A percentile compares a stretch with the other conserved stretches of the same genome.
Evolutionary conservation across 2,329 filamentous ascomycete species (phyloP).

Genomic region (Penicillium sp.): DNA sequence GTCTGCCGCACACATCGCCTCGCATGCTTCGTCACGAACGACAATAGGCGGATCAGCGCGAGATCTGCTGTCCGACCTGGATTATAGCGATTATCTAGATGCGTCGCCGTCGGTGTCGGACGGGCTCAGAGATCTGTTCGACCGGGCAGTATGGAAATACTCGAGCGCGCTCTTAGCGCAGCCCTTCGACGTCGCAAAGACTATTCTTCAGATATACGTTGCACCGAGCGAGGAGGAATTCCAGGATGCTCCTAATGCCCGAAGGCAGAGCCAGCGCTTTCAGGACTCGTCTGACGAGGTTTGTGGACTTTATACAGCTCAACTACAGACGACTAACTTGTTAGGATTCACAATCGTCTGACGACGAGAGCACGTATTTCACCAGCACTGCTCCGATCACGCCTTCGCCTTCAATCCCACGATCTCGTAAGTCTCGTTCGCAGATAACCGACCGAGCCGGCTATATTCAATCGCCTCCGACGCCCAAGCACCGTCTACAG

Average conservation of each 20-base stretch:
- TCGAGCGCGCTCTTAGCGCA: conserved; percentile 83
- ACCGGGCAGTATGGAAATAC: conserved; percentile 90
- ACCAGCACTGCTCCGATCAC: conserved; percentile 55
- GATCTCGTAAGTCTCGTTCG: conserved; percentile 34
- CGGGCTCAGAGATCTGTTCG: conserved; percentile 70
- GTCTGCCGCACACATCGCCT: conserved; percentile 25
- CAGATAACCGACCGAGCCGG: conserved; percentile 45
- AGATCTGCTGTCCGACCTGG: conserved; percentile 82
- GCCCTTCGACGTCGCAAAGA: conserved; percentile 96
- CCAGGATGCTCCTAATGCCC: conserved; percentile 26
- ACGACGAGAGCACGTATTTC: conserved; percentile 83
- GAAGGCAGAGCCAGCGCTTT: conserved; percentile 23
- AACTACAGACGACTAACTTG: neutral
- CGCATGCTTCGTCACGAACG: conserved; percentile 42
- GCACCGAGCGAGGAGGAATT: conserved; percentile 37
- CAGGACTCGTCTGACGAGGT: conserved; percentile 32
- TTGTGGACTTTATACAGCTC: conserved; percentile 13
- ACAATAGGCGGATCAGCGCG: conserved; percentile 64
- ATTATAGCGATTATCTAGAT: conserved; percentile 86
- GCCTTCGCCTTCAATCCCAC: conserved; percentile 39
- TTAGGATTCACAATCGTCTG: conserved; percentile 47
- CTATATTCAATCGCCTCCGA: conserved; percentile 39
- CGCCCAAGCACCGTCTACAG: conserved; percentile 58
- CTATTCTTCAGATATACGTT: conserved; percentile 73
- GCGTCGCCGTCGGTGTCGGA: conserved; percentile 70